Base-by-base conservation (phyloP, 257 asterid genomes). In the Gentiana straminea region DNA sequence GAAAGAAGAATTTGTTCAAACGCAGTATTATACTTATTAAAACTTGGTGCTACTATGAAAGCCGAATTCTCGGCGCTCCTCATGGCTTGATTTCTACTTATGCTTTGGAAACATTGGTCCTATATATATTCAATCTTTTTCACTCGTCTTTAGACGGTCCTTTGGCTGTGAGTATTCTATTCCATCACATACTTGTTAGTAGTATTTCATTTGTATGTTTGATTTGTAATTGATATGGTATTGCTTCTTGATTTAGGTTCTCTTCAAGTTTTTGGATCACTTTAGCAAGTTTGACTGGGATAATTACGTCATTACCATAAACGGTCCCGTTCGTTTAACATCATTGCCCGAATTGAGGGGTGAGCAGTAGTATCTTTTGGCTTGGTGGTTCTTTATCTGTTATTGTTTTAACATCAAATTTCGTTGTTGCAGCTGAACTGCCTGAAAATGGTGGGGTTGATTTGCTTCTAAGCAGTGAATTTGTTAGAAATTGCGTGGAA, bases 1-100 rank as follows among this genome's bases (percentile, higher is more conserved):
- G 95, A 45, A 83, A 69, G 72, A 80, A 88, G 45, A 86, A 92
- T 72, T 76, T 88, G 44, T 92, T 92, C 58, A 92, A 92, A 71
- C 86, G 80, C 57, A 92, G 98, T 67, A 78, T 92, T 59, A 81
- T 92, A 67, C 74, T 92, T 62, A 78, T 88, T 60, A 92, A 92
- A 66, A 83, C 97, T 3, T 92, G 98, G 98, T 92, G 98, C 80
- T 92, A 83, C 61, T 92, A 92, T 51, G 98, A 92, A 72, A 88
- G 97, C 57, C 97, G 98, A 33, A 75, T 92, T 52, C 93, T 88
- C 48, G 98, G 98, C 60, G 90, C 95, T 52, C 82, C 85, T 67
- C 95, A 87, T 48, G 97, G 97, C 24, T 65, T 92, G 81, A 81
- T 92, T 64, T 88, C 97, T 49, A 92, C 98, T 1, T 92, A 92